phyloP scores from a whole-genome alignment of 495 filamentous ascomycete genomes.

The Lentithecium fluviatile region DNA sequence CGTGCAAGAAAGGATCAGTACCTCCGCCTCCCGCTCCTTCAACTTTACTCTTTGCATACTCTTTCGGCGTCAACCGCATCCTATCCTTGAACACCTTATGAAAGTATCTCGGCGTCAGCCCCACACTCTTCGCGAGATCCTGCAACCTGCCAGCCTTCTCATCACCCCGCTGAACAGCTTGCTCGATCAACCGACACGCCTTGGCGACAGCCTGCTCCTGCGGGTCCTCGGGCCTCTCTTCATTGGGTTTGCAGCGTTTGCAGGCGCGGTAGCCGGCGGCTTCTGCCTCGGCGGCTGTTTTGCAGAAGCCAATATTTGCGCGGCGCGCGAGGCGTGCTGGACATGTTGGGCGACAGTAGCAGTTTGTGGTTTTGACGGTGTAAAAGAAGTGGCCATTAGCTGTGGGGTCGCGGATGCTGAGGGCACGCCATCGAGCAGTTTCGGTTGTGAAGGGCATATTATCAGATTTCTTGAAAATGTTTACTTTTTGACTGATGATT shows the following conservation, averaged over 20 bases:
- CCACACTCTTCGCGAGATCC: conserved; percentile 54
- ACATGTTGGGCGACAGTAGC: conserved; percentile 65
- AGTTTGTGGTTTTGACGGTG: conserved; percentile 60
- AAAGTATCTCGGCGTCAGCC: conserved; percentile 61
- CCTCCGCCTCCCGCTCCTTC: not conserved
- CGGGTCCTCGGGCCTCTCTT: conserved; percentile 43
- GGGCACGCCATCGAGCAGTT: conserved; percentile 56
- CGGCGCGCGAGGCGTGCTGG: conserved; percentile 60
- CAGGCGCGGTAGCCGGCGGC: conserved; percentile 59
- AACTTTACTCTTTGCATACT: conserved; percentile 43
- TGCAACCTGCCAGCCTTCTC: conserved; percentile 47
- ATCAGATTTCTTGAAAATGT: not conserved
- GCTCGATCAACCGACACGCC: conserved; percentile 44
- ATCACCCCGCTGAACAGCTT: conserved; percentile 28
- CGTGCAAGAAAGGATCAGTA: not conserved
- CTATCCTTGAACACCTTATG: conserved; percentile 62
- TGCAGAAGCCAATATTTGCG: conserved; percentile 60
- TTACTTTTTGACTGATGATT: not conserved
- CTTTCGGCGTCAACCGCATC: conserved; percentile 60
- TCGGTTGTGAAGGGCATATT: conserved; percentile 37
- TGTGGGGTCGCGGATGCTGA: conserved; percentile 52
- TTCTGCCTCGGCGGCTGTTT: conserved; percentile 55
- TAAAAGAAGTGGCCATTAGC: conserved; percentile 59
- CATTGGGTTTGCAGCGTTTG: conserved; percentile 62
- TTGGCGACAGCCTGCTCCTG: conserved; percentile 49